phyloP scores from a whole-genome alignment of 495 filamentous ascomycete species.

The Penicillium atrosanguineum region DNA sequence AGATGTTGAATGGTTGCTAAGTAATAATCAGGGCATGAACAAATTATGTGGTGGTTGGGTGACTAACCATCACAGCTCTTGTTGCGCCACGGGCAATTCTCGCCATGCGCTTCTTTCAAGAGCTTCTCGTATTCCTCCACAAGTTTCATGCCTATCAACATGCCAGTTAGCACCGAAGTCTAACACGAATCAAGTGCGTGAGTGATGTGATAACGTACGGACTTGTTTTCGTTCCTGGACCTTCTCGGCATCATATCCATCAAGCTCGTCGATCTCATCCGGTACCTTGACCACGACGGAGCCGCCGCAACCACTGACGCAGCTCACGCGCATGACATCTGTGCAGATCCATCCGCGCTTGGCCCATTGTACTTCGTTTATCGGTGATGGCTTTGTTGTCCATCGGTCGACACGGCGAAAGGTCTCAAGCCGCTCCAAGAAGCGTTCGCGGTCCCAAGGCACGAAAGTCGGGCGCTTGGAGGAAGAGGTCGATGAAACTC shows the following conservation, averaged over 20 bases:
- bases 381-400: conserved; percentile 67
- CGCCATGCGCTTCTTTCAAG: conserved; percentile 74
- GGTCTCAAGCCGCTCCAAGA: conserved; percentile 78
- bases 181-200: neutral
- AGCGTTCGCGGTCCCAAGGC: conserved; percentile 79
- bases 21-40: conserved; percentile 6
- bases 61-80: conserved; percentile 76
- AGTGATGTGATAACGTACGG: conserved; percentile 31
- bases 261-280: conserved; percentile 50
- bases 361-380: conserved; percentile 94
- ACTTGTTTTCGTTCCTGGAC: conserved; percentile 65
- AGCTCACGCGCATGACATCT: conserved; percentile 76
- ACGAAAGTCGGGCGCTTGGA: conserved; percentile 60
- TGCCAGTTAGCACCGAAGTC: conserved; percentile 8
- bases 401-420: conserved; percentile 89
- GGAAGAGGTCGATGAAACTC: conserved; percentile 23
- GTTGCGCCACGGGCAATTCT: conserved; percentile 81
- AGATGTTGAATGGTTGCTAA: conserved; percentile 54
- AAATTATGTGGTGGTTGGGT: neutral
- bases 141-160: conserved; percentile 47
- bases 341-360: conserved; percentile 90
- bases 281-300: conserved; percentile 81
- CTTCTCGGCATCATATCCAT: conserved; percentile 51
- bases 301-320: conserved; percentile 73
- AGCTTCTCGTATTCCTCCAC: conserved; percentile 73